Conservation (phyloP, 1,139 yeast genomes). For the Saccharomyces hybrid region DNA sequence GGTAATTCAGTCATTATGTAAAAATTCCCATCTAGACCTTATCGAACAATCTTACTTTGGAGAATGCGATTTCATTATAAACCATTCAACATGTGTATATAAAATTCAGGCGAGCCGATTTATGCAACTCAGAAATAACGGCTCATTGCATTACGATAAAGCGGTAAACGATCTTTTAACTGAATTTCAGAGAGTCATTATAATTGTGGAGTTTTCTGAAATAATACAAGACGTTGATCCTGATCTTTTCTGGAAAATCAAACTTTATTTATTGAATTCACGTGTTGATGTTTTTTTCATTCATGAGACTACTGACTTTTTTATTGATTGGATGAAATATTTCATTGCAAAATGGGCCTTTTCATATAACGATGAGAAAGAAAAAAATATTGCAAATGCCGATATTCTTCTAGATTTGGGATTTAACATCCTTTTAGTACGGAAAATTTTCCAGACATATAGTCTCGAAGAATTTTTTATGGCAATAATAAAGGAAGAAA, state of each 20-base stretch:
- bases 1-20: slow-evolving; percentile 7
- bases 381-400: neutral
- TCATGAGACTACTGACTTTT: neutral
- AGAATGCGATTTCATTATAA: slow-evolving; percentile 18
- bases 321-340: neutral
- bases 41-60: slow-evolving; percentile 10
- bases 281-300: slow-evolving; percentile 11
- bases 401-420: slow-evolving; percentile 4
- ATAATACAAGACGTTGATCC: slow-evolving; percentile 11
- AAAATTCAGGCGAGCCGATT: slow-evolving; percentile 14
- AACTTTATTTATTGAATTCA: slow-evolving; percentile 9
- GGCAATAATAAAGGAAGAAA: neutral
- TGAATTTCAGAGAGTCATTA: slow-evolving; percentile 13
- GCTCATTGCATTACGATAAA: slow-evolving; percentile 10
- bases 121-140: slow-evolving; percentile 11
- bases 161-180: slow-evolving; percentile 5
- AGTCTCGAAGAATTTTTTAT: neutral
- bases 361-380: neutral
- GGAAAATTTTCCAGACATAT: neutral
- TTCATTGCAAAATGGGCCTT: neutral
- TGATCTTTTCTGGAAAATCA: slow-evolving; percentile 23
- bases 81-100: slow-evolving; percentile 13
- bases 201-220: slow-evolving; percentile 15
- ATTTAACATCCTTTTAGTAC: slow-evolving; percentile 6
- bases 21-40: slow-evolving; percentile 3